Percentiles rank a stretch among this genome's conserved stretches.
These are phyloP conservation scores for Alternaria sp. DNA, from an alignment of 2,329 filamentous ascomycete genomes.

Conservation along the genomic window DNA sequence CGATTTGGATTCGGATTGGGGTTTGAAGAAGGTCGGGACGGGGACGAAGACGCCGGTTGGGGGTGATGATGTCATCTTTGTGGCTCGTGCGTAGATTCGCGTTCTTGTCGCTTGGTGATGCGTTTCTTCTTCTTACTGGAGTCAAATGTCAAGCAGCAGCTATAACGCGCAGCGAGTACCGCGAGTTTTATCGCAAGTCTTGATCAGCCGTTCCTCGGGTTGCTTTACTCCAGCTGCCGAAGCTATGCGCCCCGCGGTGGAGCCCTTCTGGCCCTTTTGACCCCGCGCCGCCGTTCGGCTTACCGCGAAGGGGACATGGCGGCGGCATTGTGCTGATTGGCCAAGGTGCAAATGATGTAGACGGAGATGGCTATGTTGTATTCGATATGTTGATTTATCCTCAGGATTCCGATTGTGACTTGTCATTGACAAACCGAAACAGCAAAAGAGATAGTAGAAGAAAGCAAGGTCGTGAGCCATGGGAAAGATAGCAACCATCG, in stretches of 20 bases:
- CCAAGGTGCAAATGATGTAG: not conserved
- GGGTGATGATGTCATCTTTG: slow-evolving; percentile 35
- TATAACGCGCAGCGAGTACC: not conserved
- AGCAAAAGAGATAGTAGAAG: not conserved
- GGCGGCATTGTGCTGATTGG: not conserved
- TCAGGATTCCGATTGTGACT: not conserved
- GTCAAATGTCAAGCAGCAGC: not conserved
- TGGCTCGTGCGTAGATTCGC: slow-evolving; percentile 11
- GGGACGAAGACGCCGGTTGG: slow-evolving; percentile 49
- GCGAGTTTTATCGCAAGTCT: slow-evolving; percentile 7
- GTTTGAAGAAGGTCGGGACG: slow-evolving; percentile 70
- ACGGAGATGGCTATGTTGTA: not conserved
- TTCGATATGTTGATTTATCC: not conserved
- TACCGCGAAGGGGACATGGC: slow-evolving; percentile 12
- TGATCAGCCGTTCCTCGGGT: slow-evolving; percentile 28
- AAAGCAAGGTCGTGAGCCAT: slow-evolving; percentile 50
- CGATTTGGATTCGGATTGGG: slow-evolving; percentile 51
- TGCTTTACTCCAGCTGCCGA: slow-evolving; percentile 34
- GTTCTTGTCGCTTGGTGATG: not conserved
- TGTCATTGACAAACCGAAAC: too few species aligned
- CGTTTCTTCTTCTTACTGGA: not conserved
- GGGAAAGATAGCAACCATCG: slow-evolving; percentile 69
- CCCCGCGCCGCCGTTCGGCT: slow-evolving; percentile 38
- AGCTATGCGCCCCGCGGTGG: slow-evolving; percentile 25
- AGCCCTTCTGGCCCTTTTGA: slow-evolving; percentile 21